A percentile compares a stretch with the other conserved stretches of the same genome.
These are phyloP conservation scores for Gaeumannomyces sp. DNA, from an alignment of 2,329 filamentous ascomycete species.

Conservation along the genomic window DNA sequence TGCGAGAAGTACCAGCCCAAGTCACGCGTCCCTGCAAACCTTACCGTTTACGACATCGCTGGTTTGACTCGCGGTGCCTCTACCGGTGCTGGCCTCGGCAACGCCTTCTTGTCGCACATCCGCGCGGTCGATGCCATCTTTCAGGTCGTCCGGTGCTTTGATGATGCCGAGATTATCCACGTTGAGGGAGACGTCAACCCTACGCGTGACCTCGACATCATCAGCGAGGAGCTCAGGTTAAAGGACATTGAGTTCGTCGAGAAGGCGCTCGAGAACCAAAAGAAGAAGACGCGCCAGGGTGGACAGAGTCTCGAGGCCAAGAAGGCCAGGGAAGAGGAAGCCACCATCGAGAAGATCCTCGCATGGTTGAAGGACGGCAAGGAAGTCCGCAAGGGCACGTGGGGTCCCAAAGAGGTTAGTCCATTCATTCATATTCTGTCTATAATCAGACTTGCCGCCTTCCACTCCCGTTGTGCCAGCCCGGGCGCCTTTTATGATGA, in stretches of 20 bases:
- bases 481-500: slow-evolving; percentile 70
- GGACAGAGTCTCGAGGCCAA: slow-evolving; percentile 97
- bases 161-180: slow-evolving; percentile 99
- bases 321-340: slow-evolving; percentile 91
- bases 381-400: slow-evolving; percentile 85
- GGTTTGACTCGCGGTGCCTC: slow-evolving; percentile 93
- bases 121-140: slow-evolving; percentile 97
- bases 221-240: slow-evolving; percentile 89
- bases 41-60: slow-evolving; percentile 98
- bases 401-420: slow-evolving; percentile 79
- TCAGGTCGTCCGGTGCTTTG: slow-evolving; percentile 94
- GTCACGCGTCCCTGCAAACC: slow-evolving; percentile 90
- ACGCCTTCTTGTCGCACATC: slow-evolving; percentile 97
- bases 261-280: slow-evolving; percentile 85
- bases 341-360: slow-evolving; percentile 85
- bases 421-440: slow-evolving; percentile 9
- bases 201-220: slow-evolving; percentile 88
- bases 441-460: slow-evolving; percentile 1
- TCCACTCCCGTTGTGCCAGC: slow-evolving; percentile 8
- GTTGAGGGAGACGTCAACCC: slow-evolving; percentile 98
- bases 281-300: slow-evolving; percentile 91
- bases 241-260: slow-evolving; percentile 99
- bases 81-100: slow-evolving; percentile 94
- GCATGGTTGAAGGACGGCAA: slow-evolving; percentile 80
- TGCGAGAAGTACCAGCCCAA: slow-evolving; percentile 96